phyloP scores from a whole-genome alignment of 805 yeast genomes.

The Metahyphopichia silvanorum region DNA sequence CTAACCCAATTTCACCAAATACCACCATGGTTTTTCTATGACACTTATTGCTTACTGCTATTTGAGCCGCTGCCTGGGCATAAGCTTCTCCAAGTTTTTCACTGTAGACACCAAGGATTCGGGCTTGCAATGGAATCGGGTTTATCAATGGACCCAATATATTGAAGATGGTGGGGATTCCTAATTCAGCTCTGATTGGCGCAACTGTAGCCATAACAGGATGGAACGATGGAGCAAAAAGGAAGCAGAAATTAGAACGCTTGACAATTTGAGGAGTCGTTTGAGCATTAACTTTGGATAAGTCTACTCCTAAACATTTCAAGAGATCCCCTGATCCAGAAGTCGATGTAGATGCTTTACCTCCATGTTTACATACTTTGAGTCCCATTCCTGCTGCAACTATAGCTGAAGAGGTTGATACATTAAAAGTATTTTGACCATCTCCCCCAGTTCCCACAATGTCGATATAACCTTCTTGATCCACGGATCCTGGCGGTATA shows the following conservation, averaged over 20 bases:
- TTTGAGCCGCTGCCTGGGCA: conserved; percentile 71
- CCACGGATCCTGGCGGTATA: conserved; percentile 45
- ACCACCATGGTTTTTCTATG: conserved; percentile 74
- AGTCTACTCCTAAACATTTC: conserved; percentile 76
- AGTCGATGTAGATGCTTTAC: conserved; percentile 89
- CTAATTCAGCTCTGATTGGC: conserved; percentile 68
- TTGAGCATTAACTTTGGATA: conserved; percentile 59
- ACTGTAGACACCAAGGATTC: conserved; percentile 88
- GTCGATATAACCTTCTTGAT: conserved; percentile 61
- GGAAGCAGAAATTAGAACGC: conserved; percentile 55
- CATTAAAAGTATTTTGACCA: conserved; percentile 95
- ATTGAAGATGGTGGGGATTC: conserved; percentile 92
- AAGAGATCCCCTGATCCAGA: conserved; percentile 95
- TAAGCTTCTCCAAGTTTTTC: conserved; percentile 76
- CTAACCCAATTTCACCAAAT: conserved; percentile 88
- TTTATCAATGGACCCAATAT: conserved; percentile 90
- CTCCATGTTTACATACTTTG: conserved; percentile 91
- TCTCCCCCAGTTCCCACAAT: conserved; percentile 99
- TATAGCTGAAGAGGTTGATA: conserved; percentile 90
- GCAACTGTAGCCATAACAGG: conserved; percentile 87
- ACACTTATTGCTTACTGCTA: conserved; percentile 49
- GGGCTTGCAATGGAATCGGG: conserved; percentile 77
- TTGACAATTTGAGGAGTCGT: conserved; percentile 60
- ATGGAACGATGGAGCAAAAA: conserved; percentile 94
- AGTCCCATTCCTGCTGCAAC: conserved; percentile 88